Evolutionary conservation across 805 yeast species (phyloP), one percentile per base, ranked within the genome.

Genomic region (Hanseniaspora thailandica): DNA sequence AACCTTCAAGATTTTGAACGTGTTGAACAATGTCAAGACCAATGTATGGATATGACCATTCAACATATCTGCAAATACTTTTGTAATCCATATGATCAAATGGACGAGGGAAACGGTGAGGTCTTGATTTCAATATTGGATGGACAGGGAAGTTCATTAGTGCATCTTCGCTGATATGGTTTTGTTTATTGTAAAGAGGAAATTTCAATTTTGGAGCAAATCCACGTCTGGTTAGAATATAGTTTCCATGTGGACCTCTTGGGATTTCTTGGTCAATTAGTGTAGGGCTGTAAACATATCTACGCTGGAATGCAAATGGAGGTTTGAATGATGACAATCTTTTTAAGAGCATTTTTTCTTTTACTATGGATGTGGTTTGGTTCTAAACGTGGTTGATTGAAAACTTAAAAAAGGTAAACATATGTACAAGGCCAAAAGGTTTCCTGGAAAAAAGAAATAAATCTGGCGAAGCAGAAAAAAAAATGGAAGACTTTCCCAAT

Each of bases 41-140:
- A 1, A 44, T 50, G 23, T 34, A 20, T 9, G 47, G 54, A 33
- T 50, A 50, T 3, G 54, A 50, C 54, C 54, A 50, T 33, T 50
- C 47, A 12, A 43, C 38, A 10, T 50, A 50, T 43, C 40, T 50
- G 3, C 20, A n/a, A 2, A 26, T 22, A 5, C 25, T 36, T 0
- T 43, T 30, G 17, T 50, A 50, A 1, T 26, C 12, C 36, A 50
- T 43, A 13, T 17, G 26, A 7, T 34, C 22, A 40, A 50, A 50
- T 9, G 54, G 54, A n/a, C 36, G 31, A 20, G 33, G 34, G 10
- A 43, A 43, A 34, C 41, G 43, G 15, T 6, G 8, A 7, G 19
- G 4, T 5, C 10, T 17, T 28, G n/a, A 4, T 43, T 30, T 43
- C 26, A 26, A 9, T 3, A 26, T 15, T 5, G 23, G 9, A 13